Evolutionary conservation across 2,329 filamentous ascomycete species (phyloP).

Genomic region (Trichothecium sympodiale): DNA sequence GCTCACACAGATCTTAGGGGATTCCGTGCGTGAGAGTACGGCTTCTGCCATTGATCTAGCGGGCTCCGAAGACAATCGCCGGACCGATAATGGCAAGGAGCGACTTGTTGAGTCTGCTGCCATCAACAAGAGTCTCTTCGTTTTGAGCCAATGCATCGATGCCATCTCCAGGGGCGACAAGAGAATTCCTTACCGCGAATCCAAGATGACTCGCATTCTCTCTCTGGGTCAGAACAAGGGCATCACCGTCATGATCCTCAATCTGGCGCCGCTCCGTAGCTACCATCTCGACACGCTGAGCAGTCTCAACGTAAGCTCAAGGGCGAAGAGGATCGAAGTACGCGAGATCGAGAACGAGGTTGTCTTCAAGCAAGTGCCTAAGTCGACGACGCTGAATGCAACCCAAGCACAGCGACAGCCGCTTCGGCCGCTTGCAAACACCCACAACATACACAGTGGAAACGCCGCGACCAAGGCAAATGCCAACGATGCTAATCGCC

Average conservation of each 20-base stretch:
- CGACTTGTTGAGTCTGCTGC: constrained; percentile 88
- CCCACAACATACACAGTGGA: constrained; percentile 60
- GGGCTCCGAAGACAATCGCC: constrained; percentile 87
- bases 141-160: constrained; percentile 89
- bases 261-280: constrained; percentile 79
- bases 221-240: constrained; percentile 91
- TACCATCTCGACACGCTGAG: constrained; percentile 92
- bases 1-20: constrained; percentile 62
- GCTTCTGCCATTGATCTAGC: constrained; percentile 91
- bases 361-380: constrained; percentile 66
- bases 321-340: constrained; percentile 92
- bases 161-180: constrained; percentile 68
- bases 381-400: constrained; percentile 30
- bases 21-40: constrained; percentile 63
- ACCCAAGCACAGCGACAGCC: constrained; percentile 55
- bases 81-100: constrained; percentile 89
- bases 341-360: constrained; percentile 94
- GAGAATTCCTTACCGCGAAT: constrained; percentile 86
- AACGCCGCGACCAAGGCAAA: constrained; percentile 28
- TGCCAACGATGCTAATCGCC: constrained; percentile 46
- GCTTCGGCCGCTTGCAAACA: constrained; percentile 63
- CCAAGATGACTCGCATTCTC: constrained; percentile 93
- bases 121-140: constrained; percentile 96
- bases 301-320: constrained; percentile 87
- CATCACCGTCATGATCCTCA: constrained; percentile 92